Conservation (phyloP, 768 basidiomycete species). For the Hypholoma fasciculare region DNA sequence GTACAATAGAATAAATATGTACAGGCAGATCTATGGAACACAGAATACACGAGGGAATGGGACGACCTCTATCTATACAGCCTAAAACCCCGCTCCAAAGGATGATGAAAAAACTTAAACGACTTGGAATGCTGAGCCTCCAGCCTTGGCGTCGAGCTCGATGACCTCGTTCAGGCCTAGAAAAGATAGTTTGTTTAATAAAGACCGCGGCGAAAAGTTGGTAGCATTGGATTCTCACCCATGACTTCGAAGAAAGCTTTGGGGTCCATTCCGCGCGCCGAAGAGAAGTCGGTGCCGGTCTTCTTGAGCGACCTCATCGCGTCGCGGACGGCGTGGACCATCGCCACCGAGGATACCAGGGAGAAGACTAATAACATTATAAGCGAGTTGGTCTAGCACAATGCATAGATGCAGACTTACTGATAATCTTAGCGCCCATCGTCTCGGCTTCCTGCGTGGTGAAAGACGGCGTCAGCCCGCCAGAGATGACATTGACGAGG, state of each 20-base stretch:
- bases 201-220: not conserved
- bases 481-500: conserved; percentile 79
- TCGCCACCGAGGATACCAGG: conserved; percentile 73
- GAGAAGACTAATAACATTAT: conserved; percentile 59
- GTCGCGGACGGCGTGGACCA: conserved; percentile 71
- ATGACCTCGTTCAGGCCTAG: conserved; percentile 55
- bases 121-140: conserved; percentile 56
- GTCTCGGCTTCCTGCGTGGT: conserved; percentile 67
- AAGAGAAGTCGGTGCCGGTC: conserved; percentile 71
- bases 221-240: conserved; percentile 40
- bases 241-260: conserved; percentile 77
- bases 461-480: conserved; percentile 75
- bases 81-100: not conserved
- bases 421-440: conserved; percentile 76
- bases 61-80: not conserved
- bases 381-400: not conserved
- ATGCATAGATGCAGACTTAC: conserved; percentile 36
- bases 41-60: not conserved
- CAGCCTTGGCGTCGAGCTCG: conserved; percentile 54
- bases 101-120: conserved; percentile 33
- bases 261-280: conserved; percentile 69
- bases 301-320: conserved; percentile 76
- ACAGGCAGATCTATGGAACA: not conserved
- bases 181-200: not conserved
- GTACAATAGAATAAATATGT: too few species aligned